Evolutionary conservation across 2,329 filamentous ascomycete genomes (phyloP).

Genomic region (Colletotrichum phormii): DNA sequence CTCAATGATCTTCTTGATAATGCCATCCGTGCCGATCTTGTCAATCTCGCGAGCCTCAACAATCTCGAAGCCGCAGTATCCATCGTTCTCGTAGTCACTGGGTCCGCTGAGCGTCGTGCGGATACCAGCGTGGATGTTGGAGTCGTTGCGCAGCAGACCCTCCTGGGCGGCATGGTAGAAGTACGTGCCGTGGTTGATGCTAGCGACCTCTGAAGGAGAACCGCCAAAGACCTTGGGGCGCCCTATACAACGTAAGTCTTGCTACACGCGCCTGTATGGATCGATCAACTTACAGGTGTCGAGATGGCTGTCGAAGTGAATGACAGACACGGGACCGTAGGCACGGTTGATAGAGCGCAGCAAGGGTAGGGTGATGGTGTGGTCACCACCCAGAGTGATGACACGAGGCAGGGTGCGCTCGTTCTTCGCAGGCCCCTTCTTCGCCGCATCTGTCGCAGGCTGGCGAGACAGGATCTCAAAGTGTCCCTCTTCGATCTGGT

Average conservation of each 20-base stretch:
- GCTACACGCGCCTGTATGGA: conserved; percentile 29
- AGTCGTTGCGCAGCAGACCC: conserved; percentile 82
- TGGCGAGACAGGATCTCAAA: conserved; percentile 77
- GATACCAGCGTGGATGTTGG: conserved; percentile 89
- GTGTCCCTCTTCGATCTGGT: conserved; percentile 89
- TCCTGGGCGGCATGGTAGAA: conserved; percentile 87
- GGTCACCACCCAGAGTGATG: conserved; percentile 79
- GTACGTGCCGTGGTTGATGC: conserved; percentile 89
- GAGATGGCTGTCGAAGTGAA: conserved; percentile 72
- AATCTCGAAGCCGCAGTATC: conserved; percentile 86
- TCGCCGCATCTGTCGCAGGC: conserved; percentile 76
- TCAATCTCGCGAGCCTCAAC: conserved; percentile 75
- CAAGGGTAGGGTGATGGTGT: conserved; percentile 71
- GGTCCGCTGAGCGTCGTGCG: conserved; percentile 83
- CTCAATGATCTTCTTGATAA: conserved; percentile 81
- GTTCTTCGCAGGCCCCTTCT: conserved; percentile 75
- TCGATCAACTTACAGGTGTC: conserved; percentile 68
- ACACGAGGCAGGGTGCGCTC: conserved; percentile 83
- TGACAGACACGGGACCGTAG: conserved; percentile 70
- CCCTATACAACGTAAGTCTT: conserved; percentile 65
- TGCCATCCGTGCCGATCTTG: conserved; percentile 70
- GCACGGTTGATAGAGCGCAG: conserved; percentile 70
- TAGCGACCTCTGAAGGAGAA: conserved; percentile 78
- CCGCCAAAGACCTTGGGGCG: conserved; percentile 89
- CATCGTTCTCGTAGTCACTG: conserved; percentile 86